Base-by-base conservation (phyloP, 2,329 filamentous ascomycete species). In the Byssochlamys sp. region DNA sequence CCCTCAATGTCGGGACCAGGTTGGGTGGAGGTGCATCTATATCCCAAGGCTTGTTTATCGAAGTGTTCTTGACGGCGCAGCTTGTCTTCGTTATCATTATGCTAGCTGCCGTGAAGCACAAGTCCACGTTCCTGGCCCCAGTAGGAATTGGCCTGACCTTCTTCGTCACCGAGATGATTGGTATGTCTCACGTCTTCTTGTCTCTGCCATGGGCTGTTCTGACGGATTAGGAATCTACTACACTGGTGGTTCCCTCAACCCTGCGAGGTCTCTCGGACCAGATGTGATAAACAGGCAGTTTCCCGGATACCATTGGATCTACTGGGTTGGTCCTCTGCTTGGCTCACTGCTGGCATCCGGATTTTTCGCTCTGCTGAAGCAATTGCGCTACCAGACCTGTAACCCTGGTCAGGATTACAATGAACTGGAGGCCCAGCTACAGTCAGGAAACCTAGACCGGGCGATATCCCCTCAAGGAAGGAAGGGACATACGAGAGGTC, bases 101-200 rank as follows among this genome's bases (percentile, higher is more conserved):
- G 81, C 77, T 89, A 51, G 86, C 86, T 0, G 82, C 84, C 3
- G 86, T 89, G 68, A 90, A 90, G 73, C 86, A 90, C 69, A 84
- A 85, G 51, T 83, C 83, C 2, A 90, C 87, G 0, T 89, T 80
- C 66, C 73, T 90, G 1, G 87, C 87, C 0, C 87, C 88, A 0
- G 74, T 90, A 2, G 86, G 85, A 11, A 89, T 91, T 63, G 88
- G 88, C 1, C 71, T 89, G 1, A 78, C 86, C 0, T 78, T 90
- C 55, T 90, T 90, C 69, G 80, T 90, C 50, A 75, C 76, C 0
- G 78, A 83, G 58, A 60, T 84, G 54, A 72, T 76, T 3, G 80
- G 78, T 71, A 66, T 24, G 39, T 45, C n/a, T n/a, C 19, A 6
- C n/a, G 2, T 45, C 9, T 6, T 45, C 35, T 9, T 45, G 6